These are phyloP conservation scores for Chimonanthus praecox DNA, from an alignment of 164 flowering plant genomes.

Conservation along the genomic window DNA sequence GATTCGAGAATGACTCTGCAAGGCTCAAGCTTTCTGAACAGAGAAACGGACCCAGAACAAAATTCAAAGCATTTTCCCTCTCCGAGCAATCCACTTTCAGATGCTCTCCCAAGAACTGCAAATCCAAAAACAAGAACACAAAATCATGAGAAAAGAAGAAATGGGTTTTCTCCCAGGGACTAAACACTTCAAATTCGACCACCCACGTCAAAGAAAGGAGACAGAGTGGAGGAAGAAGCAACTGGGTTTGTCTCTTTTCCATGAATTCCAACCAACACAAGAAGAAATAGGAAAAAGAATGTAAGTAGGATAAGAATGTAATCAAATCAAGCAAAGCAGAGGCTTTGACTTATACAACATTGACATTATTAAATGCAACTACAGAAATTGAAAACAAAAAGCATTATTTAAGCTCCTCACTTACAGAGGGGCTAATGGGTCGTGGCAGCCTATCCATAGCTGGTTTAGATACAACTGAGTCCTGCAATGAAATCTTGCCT, in stretches of 20 bases:
- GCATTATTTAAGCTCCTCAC: conserved; percentile 16
- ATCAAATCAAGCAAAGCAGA: conserved; percentile 1
- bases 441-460: conserved; percentile 58
- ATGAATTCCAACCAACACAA: not conserved
- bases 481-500: too few species aligned
- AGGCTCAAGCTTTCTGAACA: conserved; percentile 17
- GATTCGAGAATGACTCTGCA: conserved; percentile 15
- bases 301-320: not conserved
- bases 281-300: not conserved
- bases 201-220: too few species aligned
- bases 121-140: conserved; percentile 1
- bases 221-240: too few species aligned
- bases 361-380: conserved; percentile 10
- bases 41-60: conserved; percentile 13
- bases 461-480: conserved; percentile 7
- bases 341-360: not conserved
- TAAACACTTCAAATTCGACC: not conserved
- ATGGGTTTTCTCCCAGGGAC: not conserved
- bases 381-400: conserved; percentile 4
- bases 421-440: conserved; percentile 45
- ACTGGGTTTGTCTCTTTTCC: too few species aligned
- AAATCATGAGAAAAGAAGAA: not conserved
- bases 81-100: conserved; percentile 26
- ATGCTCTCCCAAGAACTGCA: conserved; percentile 41
- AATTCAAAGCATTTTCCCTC: conserved; percentile 11